Evolutionary conservation across 345 rosid genomes (phyloP).

Genomic region (Euphorbia lathyris): DNA sequence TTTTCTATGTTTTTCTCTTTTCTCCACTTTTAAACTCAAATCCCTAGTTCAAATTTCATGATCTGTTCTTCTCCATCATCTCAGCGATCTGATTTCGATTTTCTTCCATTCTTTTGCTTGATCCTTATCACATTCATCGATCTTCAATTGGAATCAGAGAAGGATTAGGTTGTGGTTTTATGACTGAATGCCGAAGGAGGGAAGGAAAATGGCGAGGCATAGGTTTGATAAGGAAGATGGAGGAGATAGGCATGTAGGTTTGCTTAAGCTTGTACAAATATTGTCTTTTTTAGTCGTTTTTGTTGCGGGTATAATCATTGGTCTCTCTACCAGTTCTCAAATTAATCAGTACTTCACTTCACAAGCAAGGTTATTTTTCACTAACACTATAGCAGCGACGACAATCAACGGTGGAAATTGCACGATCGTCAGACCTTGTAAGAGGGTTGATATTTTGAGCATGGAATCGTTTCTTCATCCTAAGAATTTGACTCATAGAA

Average conservation of each 20-base stretch:
- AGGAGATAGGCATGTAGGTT: constrained; percentile 35
- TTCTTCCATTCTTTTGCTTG: neutral
- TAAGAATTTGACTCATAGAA: constrained; percentile 44
- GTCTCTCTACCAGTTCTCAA: constrained; percentile 66
- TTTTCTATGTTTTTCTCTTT: no score
- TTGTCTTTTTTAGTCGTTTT: constrained; percentile 73
- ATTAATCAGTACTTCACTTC: constrained; percentile 57
- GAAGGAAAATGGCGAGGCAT: constrained; percentile 34
- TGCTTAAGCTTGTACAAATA: constrained; percentile 64
- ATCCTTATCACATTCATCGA: no score
- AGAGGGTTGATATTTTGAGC: constrained; percentile 42
- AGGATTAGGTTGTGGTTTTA: neutral
- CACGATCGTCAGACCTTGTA: constrained; percentile 33
- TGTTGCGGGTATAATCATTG: constrained; percentile 74
- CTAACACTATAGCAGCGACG: constrained; percentile 33
- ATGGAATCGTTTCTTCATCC: constrained; percentile 52
- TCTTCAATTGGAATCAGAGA: neutral
- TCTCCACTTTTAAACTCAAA: neutral
- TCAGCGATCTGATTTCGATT: neutral
- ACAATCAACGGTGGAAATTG: constrained; percentile 24
- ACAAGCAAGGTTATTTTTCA: constrained; percentile 38
- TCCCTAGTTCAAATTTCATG: neutral
- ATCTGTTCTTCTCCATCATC: neutral
- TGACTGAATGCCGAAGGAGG: constrained; percentile 2
- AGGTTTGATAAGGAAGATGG: constrained; percentile 46